phyloP scores from a whole-genome alignment of 129 eudicot genomes.

The Lactuca sativa region DNA sequence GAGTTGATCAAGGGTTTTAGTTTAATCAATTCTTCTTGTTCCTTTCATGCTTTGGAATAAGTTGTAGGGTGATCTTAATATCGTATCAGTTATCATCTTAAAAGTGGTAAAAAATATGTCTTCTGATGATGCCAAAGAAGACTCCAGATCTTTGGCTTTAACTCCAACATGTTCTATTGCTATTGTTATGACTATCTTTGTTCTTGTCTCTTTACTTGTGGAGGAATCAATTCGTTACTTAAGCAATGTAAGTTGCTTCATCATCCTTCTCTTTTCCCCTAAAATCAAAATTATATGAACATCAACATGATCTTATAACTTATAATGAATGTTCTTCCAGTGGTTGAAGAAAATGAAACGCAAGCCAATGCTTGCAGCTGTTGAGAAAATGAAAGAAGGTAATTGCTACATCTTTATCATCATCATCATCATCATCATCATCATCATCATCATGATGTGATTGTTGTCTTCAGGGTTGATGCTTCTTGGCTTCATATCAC shows the following conservation, averaged over 20 bases:
- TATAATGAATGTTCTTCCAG: conserved; percentile 36
- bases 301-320: too few relatives aligned
- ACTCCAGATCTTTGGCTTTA: conserved; percentile 82
- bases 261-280: neutral
- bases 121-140: conserved; percentile 46
- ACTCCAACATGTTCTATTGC: conserved; percentile 99
- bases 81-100: too few relatives aligned
- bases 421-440: neutral
- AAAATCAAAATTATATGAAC: too few relatives aligned
- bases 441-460: conserved; percentile 18
- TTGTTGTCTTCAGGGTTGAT: conserved; percentile 71
- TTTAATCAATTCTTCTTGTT: conserved; percentile 10
- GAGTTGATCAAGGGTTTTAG: neutral
- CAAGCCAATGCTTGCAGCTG: conserved; percentile 86
- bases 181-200: conserved; percentile 86
- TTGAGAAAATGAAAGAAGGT: conserved; percentile 98
- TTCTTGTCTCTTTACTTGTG: conserved; percentile 89
- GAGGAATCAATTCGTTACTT: conserved; percentile 88
- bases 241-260: conserved; percentile 59
- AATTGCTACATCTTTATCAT: too few relatives aligned
- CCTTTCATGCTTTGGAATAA: neutral
- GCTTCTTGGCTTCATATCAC: conserved; percentile 98
- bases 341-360: conserved; percentile 88
- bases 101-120: conserved; percentile 27
- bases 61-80: too few relatives aligned